Evolutionary conservation across 225 moss, liverwort and hornwort genomes (phyloP), one percentile per base, ranked within the genome.

Genomic region (Straminergon stramineum): DNA sequence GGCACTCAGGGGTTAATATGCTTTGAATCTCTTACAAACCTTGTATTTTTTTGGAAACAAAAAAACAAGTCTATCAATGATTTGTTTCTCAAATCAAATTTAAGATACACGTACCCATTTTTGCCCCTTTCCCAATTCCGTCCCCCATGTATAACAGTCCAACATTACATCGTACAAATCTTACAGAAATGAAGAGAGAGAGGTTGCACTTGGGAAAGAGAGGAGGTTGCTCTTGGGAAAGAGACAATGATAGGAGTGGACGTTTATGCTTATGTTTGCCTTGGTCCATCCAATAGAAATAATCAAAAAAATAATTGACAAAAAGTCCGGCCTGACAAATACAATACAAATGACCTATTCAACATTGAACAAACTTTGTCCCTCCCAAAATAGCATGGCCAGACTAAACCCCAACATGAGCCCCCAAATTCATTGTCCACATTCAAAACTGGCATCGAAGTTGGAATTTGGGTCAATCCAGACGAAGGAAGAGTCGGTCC

Each of bases 21-120:
- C 10, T 45, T 74, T 28, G 1, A 17, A 74, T 45, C 30, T 74
- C 74, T 30, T 0, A 3, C 17, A 74, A 74, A 45, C 17, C 9
- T 28, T 28, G 27, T 6, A 11, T 24, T 12, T 45, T 26, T 43
- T 28, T 17, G 3, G 27, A 73, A 43, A 27, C 9, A 27, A 73
- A 43, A 43, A 73, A 73, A 15, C 9, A 28, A 45, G 16, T 39
- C 4, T 1, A 3, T 17, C 13, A 5, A 43, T 14, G 5, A 34
- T 4, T 77, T 35, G 7, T 77, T 77, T 77, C 3, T 31, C 55
- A 77, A 53, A 77, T 35, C 15, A 14, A 35, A 55, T 55, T 9
- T 55, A 23, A 55, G 5, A 15, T 55, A 15, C 0, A 0, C 2
- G 0, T 19, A 34, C 34, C 9, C 55, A 35, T 52, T 76, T 55